These are phyloP conservation scores for Pseudocercospora crystallina DNA, from an alignment of 2,329 filamentous ascomycete species.

Conservation along the genomic window DNA sequence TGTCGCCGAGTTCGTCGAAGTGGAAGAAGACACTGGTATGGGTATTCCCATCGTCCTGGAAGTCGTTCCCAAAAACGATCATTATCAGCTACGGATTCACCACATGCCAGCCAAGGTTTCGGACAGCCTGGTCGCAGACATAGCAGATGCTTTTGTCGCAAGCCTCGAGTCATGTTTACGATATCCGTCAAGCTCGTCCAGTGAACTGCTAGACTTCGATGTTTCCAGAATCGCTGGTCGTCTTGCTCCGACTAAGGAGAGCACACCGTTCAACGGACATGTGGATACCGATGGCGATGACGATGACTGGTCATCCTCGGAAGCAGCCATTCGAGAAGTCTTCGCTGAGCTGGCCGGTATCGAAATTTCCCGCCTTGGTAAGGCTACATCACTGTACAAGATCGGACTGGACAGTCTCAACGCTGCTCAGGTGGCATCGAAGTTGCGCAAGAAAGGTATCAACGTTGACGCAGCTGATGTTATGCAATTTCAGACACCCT, in stretches of 20 bases:
- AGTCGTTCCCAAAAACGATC: slow-evolving; percentile 58
- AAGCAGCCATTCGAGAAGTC: slow-evolving; percentile 55
- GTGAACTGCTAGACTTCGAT: slow-evolving; percentile 22
- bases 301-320: slow-evolving; percentile 51
- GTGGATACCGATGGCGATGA: background rate
- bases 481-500: slow-evolving; percentile 52
- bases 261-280: background rate
- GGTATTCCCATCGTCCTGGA: slow-evolving; percentile 72
- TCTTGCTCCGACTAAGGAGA: slow-evolving; percentile 12
- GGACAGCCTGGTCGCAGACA: slow-evolving; percentile 32
- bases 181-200: slow-evolving; percentile 30
- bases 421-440: slow-evolving; percentile 71
- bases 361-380: slow-evolving; percentile 52
- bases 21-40: slow-evolving; percentile 65
- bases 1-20: slow-evolving; percentile 56
- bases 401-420: slow-evolving; percentile 92
- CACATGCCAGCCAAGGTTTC: slow-evolving; percentile 63
- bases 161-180: slow-evolving; percentile 28
- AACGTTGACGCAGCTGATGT: slow-evolving; percentile 69
- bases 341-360: slow-evolving; percentile 60
- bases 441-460: slow-evolving; percentile 61
- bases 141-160: slow-evolving; percentile 33
- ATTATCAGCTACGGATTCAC: slow-evolving; percentile 50
- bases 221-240: slow-evolving; percentile 14
- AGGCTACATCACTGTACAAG: slow-evolving; percentile 73